Conservation (phyloP, 352 stramenopile species). For the Phytophthora pisi region DNA sequence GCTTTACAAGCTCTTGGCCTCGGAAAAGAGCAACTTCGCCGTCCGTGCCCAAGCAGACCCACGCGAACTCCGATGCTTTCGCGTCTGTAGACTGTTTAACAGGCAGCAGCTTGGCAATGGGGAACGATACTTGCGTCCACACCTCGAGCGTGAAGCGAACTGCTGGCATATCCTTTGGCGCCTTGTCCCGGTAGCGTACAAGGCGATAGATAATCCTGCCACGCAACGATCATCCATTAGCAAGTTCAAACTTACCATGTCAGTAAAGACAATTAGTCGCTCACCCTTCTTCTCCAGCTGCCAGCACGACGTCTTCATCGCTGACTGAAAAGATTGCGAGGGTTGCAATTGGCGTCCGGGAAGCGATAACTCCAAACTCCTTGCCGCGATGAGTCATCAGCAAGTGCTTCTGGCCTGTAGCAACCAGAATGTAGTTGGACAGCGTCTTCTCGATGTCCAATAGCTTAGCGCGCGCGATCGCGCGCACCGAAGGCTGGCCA, state of each 20-base stretch:
- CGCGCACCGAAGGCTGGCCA: constrained; percentile 37
- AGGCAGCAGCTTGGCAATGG: constrained; percentile 45
- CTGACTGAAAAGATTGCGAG: constrained; percentile 31
- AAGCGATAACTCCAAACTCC: constrained; percentile 36
- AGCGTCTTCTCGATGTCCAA: constrained; percentile 58
- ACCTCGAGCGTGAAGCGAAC: constrained; percentile 44
- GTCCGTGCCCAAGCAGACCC: constrained; percentile 45
- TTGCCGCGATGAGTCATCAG: constrained; percentile 49
- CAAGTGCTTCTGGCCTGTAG: constrained; percentile 51
- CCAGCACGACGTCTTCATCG: constrained; percentile 46
- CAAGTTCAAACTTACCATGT: neutral
- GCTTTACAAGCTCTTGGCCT: constrained; percentile 35
- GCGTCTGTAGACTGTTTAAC: constrained; percentile 12
- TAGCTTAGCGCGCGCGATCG: constrained; percentile 39
- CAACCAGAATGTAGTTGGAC: constrained; percentile 56
- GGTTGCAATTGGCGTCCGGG: constrained; percentile 35
- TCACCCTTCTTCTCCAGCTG: constrained; percentile 56
- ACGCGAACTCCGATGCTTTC: constrained; percentile 27
- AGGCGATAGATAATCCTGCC: constrained; percentile 54
- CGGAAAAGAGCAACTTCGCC: constrained; percentile 49
- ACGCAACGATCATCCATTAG: constrained; percentile 2
- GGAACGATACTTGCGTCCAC: constrained; percentile 47
- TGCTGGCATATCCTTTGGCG: constrained; percentile 27
- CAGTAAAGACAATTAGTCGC: neutral
- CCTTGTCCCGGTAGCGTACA: constrained; percentile 31